Percentiles rank a stretch among this genome's conserved stretches.
These are phyloP conservation scores for Mrakia gelida DNA, from an alignment of 768 basidiomycete species.

Conservation along the genomic window DNA sequence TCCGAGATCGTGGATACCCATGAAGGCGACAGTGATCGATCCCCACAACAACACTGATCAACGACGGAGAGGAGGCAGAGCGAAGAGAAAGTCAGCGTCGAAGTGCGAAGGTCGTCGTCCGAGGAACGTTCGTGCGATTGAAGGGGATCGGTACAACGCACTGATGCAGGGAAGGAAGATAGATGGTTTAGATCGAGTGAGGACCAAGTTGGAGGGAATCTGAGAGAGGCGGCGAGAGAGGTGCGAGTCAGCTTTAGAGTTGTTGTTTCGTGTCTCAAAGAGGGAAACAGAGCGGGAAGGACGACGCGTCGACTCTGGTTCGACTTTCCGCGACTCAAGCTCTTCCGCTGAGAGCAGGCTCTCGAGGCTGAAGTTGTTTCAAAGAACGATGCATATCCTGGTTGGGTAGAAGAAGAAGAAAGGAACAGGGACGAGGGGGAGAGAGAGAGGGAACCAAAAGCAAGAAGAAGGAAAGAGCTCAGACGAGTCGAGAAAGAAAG, in stretches of 20 bases:
- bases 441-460: no score
- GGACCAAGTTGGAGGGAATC: constrained; percentile 25
- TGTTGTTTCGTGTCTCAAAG: neutral
- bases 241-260: neutral
- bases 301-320: no score
- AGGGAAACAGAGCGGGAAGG: neutral
- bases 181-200: constrained; percentile 31
- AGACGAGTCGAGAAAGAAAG: neutral
- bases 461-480: no score
- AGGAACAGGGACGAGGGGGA: no score
- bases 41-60: constrained; percentile 16
- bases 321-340: no score
- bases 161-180: constrained; percentile 28
- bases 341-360: no score
- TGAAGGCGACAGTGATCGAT: neutral
- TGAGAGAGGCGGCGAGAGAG: neutral
- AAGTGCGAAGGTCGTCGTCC: neutral
- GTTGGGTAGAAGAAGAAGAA: no score
- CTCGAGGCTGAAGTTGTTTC: no score
- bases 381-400: no score
- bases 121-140: neutral
- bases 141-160: neutral
- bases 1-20: neutral
- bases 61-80: neutral
- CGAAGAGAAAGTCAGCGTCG: neutral